Percentiles rank a stretch among this genome's conserved stretches.
phyloP scores from a whole-genome alignment of 2,329 filamentous ascomycete species.

The Trichoderma sp. region DNA sequence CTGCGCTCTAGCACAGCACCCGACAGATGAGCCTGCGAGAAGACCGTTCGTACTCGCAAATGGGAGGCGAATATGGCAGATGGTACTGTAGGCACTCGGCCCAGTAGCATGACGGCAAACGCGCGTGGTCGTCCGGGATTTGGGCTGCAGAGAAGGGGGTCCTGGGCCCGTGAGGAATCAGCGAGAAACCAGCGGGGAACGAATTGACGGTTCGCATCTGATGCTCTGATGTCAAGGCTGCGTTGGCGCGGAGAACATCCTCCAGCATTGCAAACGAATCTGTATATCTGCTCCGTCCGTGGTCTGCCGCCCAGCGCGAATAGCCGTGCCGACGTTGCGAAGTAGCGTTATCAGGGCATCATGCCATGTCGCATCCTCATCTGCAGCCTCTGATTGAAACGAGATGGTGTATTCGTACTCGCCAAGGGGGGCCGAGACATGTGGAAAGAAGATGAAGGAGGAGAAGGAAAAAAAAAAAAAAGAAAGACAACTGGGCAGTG shows the following conservation, averaged over 20 bases:
- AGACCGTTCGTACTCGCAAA: conserved; percentile 18
- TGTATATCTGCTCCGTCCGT: background rate
- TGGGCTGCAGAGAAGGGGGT: background rate
- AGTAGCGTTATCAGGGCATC: background rate
- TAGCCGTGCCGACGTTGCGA: background rate
- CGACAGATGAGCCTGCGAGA: background rate
- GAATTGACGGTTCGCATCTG: background rate
- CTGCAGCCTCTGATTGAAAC: background rate
- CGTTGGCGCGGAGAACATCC: background rate
- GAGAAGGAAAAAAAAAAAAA: background rate
- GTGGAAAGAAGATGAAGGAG: background rate
- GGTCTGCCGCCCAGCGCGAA: background rate
- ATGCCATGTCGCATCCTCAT: background rate
- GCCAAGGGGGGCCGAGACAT: conserved; percentile 6
- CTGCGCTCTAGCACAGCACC: background rate
- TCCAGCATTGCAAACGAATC: background rate
- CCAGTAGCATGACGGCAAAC: background rate
- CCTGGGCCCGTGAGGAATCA: background rate
- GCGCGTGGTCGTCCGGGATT: conserved; percentile 15
- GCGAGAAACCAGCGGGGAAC: conserved; percentile 20
- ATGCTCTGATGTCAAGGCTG: background rate
- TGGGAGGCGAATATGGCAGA: background rate
- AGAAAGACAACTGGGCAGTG: background rate
- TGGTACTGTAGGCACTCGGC: background rate
- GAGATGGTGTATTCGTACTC: background rate